Conservation (phyloP, 73 alveolate genomes). For the Diophrys sp. region DNA sequence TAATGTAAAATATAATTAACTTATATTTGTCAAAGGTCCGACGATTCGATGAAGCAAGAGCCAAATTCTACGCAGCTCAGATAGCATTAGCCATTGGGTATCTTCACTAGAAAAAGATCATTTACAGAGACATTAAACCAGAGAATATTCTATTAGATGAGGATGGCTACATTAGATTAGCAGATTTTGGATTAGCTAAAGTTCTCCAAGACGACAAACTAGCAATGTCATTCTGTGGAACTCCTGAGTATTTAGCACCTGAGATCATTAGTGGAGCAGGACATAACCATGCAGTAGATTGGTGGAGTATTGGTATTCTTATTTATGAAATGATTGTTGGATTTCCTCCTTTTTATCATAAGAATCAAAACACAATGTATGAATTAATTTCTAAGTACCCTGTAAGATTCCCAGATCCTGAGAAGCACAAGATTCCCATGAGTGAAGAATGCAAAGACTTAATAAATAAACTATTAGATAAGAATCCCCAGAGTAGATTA, state of each 20-base stretch:
- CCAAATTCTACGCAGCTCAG: slow-evolving; percentile 82
- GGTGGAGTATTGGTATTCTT: slow-evolving; percentile 56
- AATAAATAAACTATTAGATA: slow-evolving; percentile 43
- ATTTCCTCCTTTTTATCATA: slow-evolving; percentile 54
- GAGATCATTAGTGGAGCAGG: slow-evolving; percentile 38
- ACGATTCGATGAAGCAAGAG: slow-evolving; percentile 79
- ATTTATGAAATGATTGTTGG: slow-evolving; percentile 55
- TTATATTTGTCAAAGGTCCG: slow-evolving; percentile 68
- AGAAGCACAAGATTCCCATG: slow-evolving; percentile 42
- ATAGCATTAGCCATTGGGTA: slow-evolving; percentile 79
- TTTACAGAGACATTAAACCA: slow-evolving; percentile 87
- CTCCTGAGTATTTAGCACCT: slow-evolving; percentile 48
- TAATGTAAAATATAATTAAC: too few species aligned
- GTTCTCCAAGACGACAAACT: slow-evolving; percentile 56
- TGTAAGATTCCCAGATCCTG: slow-evolving; percentile 59
- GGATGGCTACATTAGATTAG: slow-evolving; percentile 72
- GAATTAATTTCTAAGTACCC: slow-evolving; percentile 36
- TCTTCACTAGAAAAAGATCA: slow-evolving; percentile 65
- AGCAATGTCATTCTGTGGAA: slow-evolving; percentile 39
- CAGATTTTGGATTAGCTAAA: slow-evolving; percentile 87
- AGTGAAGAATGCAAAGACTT: slow-evolving; percentile 28
- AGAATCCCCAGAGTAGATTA: slow-evolving; percentile 60
- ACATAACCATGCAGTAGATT: slow-evolving; percentile 39
- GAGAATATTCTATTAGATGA: slow-evolving; percentile 78
- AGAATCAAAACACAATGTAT: slow-evolving; percentile 35